Evolutionary conservation across 2,329 filamentous ascomycete genomes (phyloP), one percentile per base, ranked within the genome.

Genomic region (Calonectria hawksworthii): DNA sequence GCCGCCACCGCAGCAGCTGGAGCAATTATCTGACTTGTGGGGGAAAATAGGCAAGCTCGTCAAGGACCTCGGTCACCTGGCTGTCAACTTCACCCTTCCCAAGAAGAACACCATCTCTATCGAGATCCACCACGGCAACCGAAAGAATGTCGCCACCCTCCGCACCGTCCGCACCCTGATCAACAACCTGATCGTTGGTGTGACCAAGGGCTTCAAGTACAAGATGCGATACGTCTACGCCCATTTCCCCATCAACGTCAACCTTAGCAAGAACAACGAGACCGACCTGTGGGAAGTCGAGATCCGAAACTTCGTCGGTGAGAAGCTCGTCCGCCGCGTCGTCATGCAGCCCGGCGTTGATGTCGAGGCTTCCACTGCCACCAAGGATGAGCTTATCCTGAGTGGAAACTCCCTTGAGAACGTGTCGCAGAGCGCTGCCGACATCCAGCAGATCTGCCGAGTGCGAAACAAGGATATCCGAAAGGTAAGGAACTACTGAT

Each of bases 391-490:
- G 93, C 94, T 99, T 79, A 90, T 96, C 87, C 91, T 99, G 83
- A 91, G 87, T 82, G 97, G 97, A 85, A 99, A 98, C 95, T 98
- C 94, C 78, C 92, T 99, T 84, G 98, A 99, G 92, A 93, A 93
- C 87, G 97, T 99, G 81, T 99, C 97, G 85, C 97, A 99, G 92
- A 96, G 94, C 86, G 97, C 97, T 82, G 97, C 97, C 89, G 97
- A 99, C 88, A 98, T 99, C 88, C 97, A 99, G 92, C 97, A 99
- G 90, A 96, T 97, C 90, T 99, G 97, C 96, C 93, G 93, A 90
- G 97, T 99, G 89, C 94, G 96, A 89, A 99, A 99, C 95, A 99
- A 99, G 96, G 97, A 99, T 98, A 99, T 99, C 92, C 96, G 98
- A 91, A 98, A 98, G 94, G 94, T 96, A 86, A 86, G 82, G 89